These are phyloP conservation scores for Calocybe gangraenosa DNA, from an alignment of 768 basidiomycete species.

Conservation along the genomic window DNA sequence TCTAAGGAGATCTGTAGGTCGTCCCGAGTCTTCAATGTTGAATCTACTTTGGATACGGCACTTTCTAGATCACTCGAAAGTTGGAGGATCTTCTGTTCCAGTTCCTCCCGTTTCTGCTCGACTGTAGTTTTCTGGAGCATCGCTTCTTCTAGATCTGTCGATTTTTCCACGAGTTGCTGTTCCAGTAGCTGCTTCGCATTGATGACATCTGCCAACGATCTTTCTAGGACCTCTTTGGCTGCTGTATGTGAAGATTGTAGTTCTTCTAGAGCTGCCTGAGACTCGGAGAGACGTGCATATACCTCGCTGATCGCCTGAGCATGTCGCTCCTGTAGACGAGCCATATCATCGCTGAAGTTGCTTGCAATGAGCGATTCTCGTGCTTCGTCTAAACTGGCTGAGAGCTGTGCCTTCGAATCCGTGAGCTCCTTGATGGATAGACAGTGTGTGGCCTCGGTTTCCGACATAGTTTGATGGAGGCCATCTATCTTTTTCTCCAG, in stretches of 20 bases:
- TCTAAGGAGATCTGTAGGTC: conserved; percentile 13
- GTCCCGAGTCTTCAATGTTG: conserved; percentile 15
- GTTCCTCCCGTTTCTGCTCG: conserved; percentile 2
- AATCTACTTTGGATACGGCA: conserved; percentile 6
- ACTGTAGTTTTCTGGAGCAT: conserved; percentile 7
- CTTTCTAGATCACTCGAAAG: conserved; percentile 10
- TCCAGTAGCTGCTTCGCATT: conserved; percentile 27
- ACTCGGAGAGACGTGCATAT: conserved; percentile 31
- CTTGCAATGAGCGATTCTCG: conserved; percentile 19
- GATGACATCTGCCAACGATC: conserved; percentile 26
- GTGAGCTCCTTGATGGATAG: conserved; percentile 23
- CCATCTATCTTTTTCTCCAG: conserved; percentile 21
- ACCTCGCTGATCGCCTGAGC: conserved; percentile 32
- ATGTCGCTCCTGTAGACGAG: conserved; percentile 30
- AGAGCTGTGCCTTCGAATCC: conserved; percentile 23
- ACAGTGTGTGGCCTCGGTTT: conserved; percentile 20
- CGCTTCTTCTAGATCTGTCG: conserved; percentile 10
- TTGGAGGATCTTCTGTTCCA: conserved; percentile 3
- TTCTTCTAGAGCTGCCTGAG: conserved; percentile 28
- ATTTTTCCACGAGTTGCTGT: conserved; percentile 16
- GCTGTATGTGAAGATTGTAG: conserved; percentile 29
- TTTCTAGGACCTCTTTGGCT: conserved; percentile 28
- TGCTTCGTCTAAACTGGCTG: conserved; percentile 21
- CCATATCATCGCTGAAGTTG: conserved; percentile 23
- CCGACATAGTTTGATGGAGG: conserved; percentile 16